Base-by-base conservation (phyloP, 129 eudicot species). In the Artemisia argyi region DNA sequence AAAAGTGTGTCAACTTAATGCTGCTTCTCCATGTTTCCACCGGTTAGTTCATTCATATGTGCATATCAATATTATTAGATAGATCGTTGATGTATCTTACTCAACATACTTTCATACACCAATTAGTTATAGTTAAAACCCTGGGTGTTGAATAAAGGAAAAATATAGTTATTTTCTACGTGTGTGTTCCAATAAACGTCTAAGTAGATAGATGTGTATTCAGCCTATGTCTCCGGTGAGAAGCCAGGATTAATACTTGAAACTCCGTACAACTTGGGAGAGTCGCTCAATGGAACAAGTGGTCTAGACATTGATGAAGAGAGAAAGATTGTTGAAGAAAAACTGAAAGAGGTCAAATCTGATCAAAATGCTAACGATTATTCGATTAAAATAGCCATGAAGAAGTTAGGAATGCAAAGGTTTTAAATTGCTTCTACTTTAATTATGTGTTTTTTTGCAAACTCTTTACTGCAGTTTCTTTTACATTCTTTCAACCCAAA, bases 201-300 rank as follows among this genome's bases (percentile, higher is more conserved):
- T 69, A 7, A 72, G 26, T 60, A 2, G 17, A 28, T 24, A 18
- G 2, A 22, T 14, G 19, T 28, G 51, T 11, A n/a, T 68, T 51
- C 88, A 91, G 95, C 97, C n/a, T 91, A 84, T 48, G 97, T 88
- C 0, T 82, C 84, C 0, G 97, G 97, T 0, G 92, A 86, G 73
- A 80, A 65, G 28, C 75, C 58, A 0, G 97, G 97, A 22, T 70
- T 86, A 0, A 84, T 88, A 58, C 54, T 72, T 16, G 97, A 91
- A 68, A 84, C 58, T 0, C 78, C 92, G 0, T 82, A 73, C 39
- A 3, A 63, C 13, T 60, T 88, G 81, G 97, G 97, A 1, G 90
- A 86, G 55, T 66, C 96, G 1, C 79, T 86, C 0, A 86, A 88
- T 35, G 97, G 97, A 15, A 69, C 57, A 52, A 8, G 14, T 7